Evolutionary conservation across 83 land plant genomes (phyloP), one percentile per base, ranked within the genome.

Genomic region (Thuja plicata): DNA sequence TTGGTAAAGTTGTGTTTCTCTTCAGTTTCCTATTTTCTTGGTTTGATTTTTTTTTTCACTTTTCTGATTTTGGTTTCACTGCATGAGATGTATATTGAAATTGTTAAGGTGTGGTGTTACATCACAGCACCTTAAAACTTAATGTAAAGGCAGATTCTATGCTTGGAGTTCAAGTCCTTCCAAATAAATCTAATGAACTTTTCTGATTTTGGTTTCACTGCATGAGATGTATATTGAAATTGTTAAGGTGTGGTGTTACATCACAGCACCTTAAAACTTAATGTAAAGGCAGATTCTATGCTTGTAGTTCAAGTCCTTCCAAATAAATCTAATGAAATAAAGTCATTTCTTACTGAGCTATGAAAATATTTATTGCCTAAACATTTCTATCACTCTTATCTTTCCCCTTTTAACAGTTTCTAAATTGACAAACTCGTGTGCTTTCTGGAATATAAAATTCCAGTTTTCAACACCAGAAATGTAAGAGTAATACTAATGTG

Each of bases 341-440:
- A 81, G 50, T 43, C 27, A 3, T 81, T 81, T 24, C 11, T 43
- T 11, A 81, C 3, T 8, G 84, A 45, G 19, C 30, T 21, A 41
- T 27, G 24, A 80, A 80, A 40, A 15, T 27, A 66, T 66, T 66
- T 24, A 24, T 66, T 66, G 32, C 73, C 1, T 66, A 8, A 66
- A 24, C n/a, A 66, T 66, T 8, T 66, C 9, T 66, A 0, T 41
- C 27, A 45, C 0, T 41, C 12, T 41, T 30, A 40, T 24, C 43
- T 43, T 41, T 81, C 50, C 43, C 50, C 50, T 81, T 48, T 84
- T 84, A 48, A 35, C 32, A 48, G 86, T 84, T 83, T 83, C 85
- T 46, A 83, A 54, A 30, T 84, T 30, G 86, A 46, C 55, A 43
- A 48, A 84, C 13, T 84, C 19, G 1, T 46, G 8, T 48, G 35